Conservation (phyloP, 2,329 filamentous ascomycete genomes). For the Clonostachys chloroleuca region DNA sequence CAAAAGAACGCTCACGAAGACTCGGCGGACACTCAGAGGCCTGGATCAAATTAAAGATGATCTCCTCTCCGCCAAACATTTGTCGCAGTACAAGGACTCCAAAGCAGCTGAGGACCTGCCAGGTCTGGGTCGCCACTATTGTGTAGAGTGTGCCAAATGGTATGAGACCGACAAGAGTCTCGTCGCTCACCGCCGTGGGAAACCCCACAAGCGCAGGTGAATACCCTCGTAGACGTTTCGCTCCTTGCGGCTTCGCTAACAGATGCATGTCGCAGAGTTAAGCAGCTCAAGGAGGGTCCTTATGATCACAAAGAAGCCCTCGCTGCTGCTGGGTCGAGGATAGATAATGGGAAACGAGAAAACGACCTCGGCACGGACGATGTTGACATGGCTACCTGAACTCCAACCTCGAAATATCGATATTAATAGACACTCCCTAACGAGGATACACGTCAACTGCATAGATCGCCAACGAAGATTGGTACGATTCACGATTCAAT, state of each 20-base stretch:
- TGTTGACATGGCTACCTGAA: conserved; percentile 25
- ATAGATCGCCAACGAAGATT: too few species aligned
- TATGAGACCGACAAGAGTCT: conserved; percentile 83
- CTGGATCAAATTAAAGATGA: conserved; percentile 90
- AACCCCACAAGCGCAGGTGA: conserved; percentile 88
- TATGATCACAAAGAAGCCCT: conserved; percentile 86
- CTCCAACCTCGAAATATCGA: too few species aligned
- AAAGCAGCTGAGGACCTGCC: conserved; percentile 86
- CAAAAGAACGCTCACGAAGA: conserved; percentile 68
- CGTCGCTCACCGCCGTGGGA: conserved; percentile 73
- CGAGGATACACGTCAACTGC: too few species aligned
- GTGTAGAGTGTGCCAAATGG: conserved; percentile 92
- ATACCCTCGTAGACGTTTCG: conserved; percentile 3
- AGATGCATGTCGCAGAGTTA: conserved; percentile 51
- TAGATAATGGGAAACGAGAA: conserved; percentile 50
- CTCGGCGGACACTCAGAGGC: conserved; percentile 73
- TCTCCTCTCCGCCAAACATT: conserved; percentile 71
- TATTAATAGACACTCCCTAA: too few species aligned
- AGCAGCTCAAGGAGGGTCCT: conserved; percentile 76
- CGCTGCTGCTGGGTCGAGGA: conserved; percentile 68
- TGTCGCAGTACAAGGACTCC: conserved; percentile 71
- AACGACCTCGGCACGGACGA: conserved; percentile 12
- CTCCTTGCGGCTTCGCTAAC: conserved; percentile 10
- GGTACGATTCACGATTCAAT: too few species aligned
- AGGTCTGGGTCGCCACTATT: conserved; percentile 81